These are phyloP conservation scores for Rhodotorula paludigena DNA, from an alignment of 768 basidiomycete species.

Conservation along the genomic window DNA sequence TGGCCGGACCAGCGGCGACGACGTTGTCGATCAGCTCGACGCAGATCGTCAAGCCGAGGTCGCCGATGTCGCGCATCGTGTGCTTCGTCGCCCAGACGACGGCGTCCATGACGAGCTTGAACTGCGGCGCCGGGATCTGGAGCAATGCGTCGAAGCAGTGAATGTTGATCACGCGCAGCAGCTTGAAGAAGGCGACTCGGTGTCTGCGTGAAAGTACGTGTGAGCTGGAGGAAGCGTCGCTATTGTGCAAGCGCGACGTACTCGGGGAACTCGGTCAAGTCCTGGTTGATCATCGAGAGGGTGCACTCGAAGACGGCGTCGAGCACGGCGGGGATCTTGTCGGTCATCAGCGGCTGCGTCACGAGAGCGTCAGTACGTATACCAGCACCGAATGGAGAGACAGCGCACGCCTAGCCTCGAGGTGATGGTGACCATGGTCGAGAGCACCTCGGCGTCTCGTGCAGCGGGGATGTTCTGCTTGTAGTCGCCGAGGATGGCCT, in stretches of 20 bases:
- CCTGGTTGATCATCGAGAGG: slow-evolving; percentile 96
- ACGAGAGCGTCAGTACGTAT: not conserved
- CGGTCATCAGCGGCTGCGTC: slow-evolving; percentile 69
- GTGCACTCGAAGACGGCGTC: slow-evolving; percentile 98
- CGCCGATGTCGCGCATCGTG: slow-evolving; percentile 96
- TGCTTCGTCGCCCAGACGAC: slow-evolving; percentile 99
- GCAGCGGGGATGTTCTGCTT: slow-evolving; percentile 87
- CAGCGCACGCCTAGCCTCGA: slow-evolving; percentile 72
- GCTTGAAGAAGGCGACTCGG: slow-evolving; percentile 91
- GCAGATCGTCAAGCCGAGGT: slow-evolving; percentile 69
- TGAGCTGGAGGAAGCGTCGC: not conserved
- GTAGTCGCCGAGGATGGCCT: slow-evolving; percentile 97
- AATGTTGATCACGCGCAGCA: slow-evolving; percentile 83
- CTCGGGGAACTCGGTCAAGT: slow-evolving; percentile 97
- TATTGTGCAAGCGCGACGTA: slow-evolving; percentile 2
- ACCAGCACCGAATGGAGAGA: not conserved
- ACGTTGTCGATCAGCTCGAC: slow-evolving; percentile 95
- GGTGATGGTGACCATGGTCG: slow-evolving; percentile 94
- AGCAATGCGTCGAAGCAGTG: slow-evolving; percentile 81
- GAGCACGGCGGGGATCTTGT: slow-evolving; percentile 88
- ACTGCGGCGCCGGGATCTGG: slow-evolving; percentile 67
- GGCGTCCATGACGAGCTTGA: slow-evolving; percentile 97
- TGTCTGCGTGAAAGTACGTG: slow-evolving; percentile 49
- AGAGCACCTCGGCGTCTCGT: slow-evolving; percentile 91
- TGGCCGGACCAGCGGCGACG: slow-evolving; percentile 65